phyloP scores from a whole-genome alignment of 805 yeast genomes.

The Yarrowia osloensis region DNA sequence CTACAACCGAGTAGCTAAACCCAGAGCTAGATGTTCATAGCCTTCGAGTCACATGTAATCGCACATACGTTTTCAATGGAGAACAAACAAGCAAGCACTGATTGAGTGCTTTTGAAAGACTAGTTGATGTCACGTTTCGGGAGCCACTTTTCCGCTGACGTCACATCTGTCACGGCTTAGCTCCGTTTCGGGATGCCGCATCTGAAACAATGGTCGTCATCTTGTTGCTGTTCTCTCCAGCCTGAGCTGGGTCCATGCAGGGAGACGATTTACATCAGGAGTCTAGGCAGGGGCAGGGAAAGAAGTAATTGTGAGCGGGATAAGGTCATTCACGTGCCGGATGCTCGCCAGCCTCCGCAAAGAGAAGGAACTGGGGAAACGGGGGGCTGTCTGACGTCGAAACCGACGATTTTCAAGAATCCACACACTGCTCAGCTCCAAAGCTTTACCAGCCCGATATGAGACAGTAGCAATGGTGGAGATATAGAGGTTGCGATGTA shows the following conservation, averaged over 20 bases:
- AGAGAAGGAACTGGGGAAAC: not conserved
- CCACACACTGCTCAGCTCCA: not conserved
- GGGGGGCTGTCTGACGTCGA: not conserved
- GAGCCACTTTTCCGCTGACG: not conserved
- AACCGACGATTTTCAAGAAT: too few relatives aligned
- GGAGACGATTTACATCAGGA: constrained; percentile 12
- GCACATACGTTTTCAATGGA: not conserved
- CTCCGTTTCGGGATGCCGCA: not conserved
- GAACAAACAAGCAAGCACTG: too few relatives aligned
- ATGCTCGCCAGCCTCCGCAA: not conserved
- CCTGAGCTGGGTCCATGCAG: not conserved
- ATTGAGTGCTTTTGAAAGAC: not conserved
- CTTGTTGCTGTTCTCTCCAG: not conserved
- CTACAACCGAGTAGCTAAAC: not conserved
- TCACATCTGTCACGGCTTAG: not conserved
- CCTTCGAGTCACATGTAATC: constrained; percentile 8
- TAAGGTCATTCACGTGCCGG: not conserved
- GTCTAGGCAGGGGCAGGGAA: constrained; percentile 20
- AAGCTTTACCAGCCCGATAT: constrained; percentile 18
- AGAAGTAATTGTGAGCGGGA: not conserved
- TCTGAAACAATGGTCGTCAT: not conserved
- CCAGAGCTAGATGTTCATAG: not conserved
- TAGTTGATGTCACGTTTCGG: not conserved
- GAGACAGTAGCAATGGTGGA: constrained; percentile 9
- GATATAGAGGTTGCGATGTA: not conserved